phyloP scores from a whole-genome alignment of 2,329 filamentous ascomycete species.

The Ophiosphaerella herpotricha region DNA sequence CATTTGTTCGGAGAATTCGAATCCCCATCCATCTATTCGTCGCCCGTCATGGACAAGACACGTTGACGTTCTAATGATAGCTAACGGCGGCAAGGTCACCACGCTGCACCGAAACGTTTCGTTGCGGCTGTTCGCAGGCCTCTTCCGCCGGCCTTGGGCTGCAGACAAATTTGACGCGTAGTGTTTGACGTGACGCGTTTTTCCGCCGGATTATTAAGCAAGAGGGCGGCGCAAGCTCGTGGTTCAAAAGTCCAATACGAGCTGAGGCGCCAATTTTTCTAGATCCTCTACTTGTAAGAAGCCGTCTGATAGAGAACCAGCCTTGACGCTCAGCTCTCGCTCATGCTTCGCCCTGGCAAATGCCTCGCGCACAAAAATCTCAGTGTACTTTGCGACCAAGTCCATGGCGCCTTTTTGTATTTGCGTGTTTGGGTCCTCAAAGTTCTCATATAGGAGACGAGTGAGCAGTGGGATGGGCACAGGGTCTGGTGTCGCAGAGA shows the following conservation, averaged over 20 bases:
- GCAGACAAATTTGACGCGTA: background rate
- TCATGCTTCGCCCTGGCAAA: constrained; percentile 78
- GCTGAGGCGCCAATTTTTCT: constrained; percentile 82
- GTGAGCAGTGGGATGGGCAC: constrained; percentile 78
- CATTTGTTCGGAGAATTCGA: background rate
- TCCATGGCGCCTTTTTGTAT: constrained; percentile 57
- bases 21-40: background rate
- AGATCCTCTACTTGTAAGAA: constrained; percentile 88
- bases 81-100: background rate
- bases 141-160: background rate
- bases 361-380: constrained; percentile 88
- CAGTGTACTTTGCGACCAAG: constrained; percentile 81
- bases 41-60: background rate
- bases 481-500: constrained; percentile 33
- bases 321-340: constrained; percentile 56
- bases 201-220: background rate
- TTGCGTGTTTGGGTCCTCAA: constrained; percentile 56
- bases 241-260: constrained; percentile 79
- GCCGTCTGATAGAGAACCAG: constrained; percentile 51
- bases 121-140: background rate
- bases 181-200: background rate
- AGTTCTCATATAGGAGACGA: constrained; percentile 77
- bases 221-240: background rate
- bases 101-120: background rate
- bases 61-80: background rate